phyloP scores from a whole-genome alignment of 2,329 filamentous ascomycete species.

The Penicillium sp. region DNA sequence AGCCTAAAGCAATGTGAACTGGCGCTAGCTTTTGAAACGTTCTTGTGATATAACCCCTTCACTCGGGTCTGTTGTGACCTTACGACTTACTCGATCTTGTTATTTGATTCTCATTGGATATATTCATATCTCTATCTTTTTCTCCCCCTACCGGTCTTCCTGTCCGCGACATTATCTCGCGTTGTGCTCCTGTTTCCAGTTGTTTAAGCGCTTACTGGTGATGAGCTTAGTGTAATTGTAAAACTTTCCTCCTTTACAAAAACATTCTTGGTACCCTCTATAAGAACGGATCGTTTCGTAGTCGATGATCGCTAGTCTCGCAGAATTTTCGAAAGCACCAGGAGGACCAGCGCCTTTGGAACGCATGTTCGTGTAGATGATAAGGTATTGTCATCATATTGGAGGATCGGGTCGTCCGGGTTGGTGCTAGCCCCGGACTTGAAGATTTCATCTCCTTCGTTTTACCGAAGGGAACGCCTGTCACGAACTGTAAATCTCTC shows the following conservation, averaged over 20 bases:
- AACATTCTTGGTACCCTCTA: no score
- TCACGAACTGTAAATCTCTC: no score
- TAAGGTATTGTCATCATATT: no score
- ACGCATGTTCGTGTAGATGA: no score
- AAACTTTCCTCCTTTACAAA: constrained; percentile 5
- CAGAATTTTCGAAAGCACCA: no score
- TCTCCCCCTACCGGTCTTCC: constrained; percentile 12
- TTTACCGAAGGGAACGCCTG: no score
- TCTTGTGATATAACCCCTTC: constrained; percentile 19
- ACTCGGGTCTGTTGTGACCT: constrained; percentile 15
- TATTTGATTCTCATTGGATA: constrained; percentile 23
- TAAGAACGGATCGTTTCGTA: no score
- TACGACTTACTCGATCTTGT: constrained; percentile 16
- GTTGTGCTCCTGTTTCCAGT: constrained; percentile 16
- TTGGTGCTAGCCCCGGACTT: no score
- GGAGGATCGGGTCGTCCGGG: no score
- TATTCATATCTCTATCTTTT: constrained; percentile 15
- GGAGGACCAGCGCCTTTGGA: no score
- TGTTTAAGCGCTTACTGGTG: constrained; percentile 20
- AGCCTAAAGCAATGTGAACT: constrained; percentile 2
- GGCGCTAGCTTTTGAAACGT: constrained; percentile 6
- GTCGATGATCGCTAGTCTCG: no score
- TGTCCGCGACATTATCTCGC: constrained; percentile 21
- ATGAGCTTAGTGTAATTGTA: constrained; percentile 27
- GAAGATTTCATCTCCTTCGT: no score